A percentile compares a stretch with the other conserved stretches of the same genome.
Conservation (phyloP, 805 yeast species). For the Yueomyces sinensis region DNA sequence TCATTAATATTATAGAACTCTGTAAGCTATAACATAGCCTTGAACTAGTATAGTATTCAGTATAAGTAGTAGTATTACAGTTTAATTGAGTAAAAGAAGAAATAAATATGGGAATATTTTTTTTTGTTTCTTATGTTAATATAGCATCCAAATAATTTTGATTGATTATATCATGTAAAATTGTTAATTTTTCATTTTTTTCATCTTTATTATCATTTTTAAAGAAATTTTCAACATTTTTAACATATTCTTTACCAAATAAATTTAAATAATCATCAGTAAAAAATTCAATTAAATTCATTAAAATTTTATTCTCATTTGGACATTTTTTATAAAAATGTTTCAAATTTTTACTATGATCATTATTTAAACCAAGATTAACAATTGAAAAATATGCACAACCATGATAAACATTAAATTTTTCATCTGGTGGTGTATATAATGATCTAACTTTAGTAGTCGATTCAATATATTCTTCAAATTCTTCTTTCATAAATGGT, state of each 20-base stretch:
- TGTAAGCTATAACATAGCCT: no score
- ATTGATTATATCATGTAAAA: not conserved
- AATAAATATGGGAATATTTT: no score
- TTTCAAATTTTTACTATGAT: not conserved
- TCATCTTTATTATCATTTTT: not conserved
- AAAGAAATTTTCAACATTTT: conserved; percentile 7
- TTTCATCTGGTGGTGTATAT: conserved; percentile 7
- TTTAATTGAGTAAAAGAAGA: no score
- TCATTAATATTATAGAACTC: no score
- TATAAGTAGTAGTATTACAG: no score
- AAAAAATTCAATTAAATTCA: not conserved
- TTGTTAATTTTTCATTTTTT: conserved; percentile 2
- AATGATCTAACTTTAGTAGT: conserved; percentile 5
- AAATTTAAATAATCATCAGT: conserved; percentile 11
- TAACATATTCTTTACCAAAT: conserved; percentile 13
- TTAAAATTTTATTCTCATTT: not conserved
- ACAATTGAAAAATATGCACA: conserved; percentile 6
- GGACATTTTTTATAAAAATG: not conserved
- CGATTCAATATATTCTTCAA: conserved; percentile 2
- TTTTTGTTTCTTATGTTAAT: not conserved
- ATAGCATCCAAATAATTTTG: not conserved
- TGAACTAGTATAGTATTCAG: no score
- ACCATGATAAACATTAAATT: conserved; percentile 12
- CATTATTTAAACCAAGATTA: not conserved
- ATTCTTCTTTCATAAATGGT: conserved; percentile 16